A percentile compares a stretch with the other conserved stretches of the same genome.
phyloP scores from a whole-genome alignment of 129 eudicot species.

The Heracleum sosnowskyi region DNA sequence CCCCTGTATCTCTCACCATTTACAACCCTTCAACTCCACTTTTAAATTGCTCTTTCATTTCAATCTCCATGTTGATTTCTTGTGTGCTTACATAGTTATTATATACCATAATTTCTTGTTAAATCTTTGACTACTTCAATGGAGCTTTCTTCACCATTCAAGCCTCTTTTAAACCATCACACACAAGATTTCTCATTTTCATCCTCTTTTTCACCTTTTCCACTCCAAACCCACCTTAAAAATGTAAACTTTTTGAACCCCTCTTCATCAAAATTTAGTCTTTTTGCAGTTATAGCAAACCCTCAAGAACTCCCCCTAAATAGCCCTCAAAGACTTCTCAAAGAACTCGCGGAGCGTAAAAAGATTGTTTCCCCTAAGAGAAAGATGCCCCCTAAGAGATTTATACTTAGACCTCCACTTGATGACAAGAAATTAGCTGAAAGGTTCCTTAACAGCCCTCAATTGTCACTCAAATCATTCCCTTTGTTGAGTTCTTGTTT shows the following conservation, averaged over 20 bases:
- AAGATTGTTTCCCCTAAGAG: constrained; percentile 60
- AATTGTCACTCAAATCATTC: constrained; percentile 73
- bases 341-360: constrained; percentile 74
- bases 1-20: background rate
- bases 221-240: constrained; percentile 53
- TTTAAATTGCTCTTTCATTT: background rate
- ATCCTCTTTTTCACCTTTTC: constrained; percentile 52
- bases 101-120: background rate
- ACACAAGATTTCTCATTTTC: constrained; percentile 53
- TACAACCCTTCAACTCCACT: background rate
- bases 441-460: constrained; percentile 90
- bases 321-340: constrained; percentile 88
- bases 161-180: background rate
- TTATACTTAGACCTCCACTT: constrained; percentile 83
- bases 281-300: constrained; percentile 47
- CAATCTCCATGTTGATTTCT: background rate
- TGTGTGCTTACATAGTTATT: background rate
- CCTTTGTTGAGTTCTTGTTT: constrained; percentile 90
- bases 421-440: constrained; percentile 79
- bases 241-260: constrained; percentile 22
- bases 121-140: constrained; percentile 18
- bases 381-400: constrained; percentile 69
- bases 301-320: constrained; percentile 70
- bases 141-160: constrained; percentile 40
- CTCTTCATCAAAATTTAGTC: constrained; percentile 16